Percentiles rank a stretch among this genome's conserved stretches.
Evolutionary conservation across 2,329 filamentous ascomycete genomes (phyloP).

Genomic region (Sclerotinia trifoliorum): DNA sequence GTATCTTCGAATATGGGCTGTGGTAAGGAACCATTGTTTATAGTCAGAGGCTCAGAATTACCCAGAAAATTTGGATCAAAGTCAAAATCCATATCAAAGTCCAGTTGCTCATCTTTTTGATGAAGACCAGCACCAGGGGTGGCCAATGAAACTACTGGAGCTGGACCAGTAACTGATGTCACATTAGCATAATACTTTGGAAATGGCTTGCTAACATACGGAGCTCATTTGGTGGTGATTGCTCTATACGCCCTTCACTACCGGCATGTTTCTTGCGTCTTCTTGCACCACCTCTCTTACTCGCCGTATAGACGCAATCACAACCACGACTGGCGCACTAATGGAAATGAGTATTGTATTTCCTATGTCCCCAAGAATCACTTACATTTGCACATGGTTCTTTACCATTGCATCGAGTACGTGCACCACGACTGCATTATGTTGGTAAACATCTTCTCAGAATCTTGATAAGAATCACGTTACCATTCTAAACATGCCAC

Average conservation of each 20-base stretch:
- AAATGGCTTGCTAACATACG: slow-evolving; percentile 4
- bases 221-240: slow-evolving; percentile 16
- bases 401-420: slow-evolving; percentile 50
- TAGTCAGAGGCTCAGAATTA: slow-evolving; percentile 5
- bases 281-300: slow-evolving; percentile 37
- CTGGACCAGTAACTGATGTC: slow-evolving; percentile 13
- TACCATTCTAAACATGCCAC: slow-evolving; percentile 52
- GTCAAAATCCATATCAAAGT: slow-evolving; percentile 13
- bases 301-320: slow-evolving; percentile 36
- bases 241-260: neutral
- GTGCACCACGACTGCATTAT: slow-evolving; percentile 44
- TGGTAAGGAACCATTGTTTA: slow-evolving; percentile 26
- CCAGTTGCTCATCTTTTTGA: slow-evolving; percentile 7
- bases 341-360: neutral
- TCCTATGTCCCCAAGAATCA: neutral
- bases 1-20: slow-evolving; percentile 23
- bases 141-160: slow-evolving; percentile 15
- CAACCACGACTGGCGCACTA: slow-evolving; percentile 38
- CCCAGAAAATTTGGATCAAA: neutral
- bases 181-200: neutral
- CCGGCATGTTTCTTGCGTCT: slow-evolving; percentile 29
- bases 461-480: slow-evolving; percentile 25
- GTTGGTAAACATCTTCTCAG: neutral
- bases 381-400: slow-evolving; percentile 47
- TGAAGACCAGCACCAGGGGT: slow-evolving; percentile 18